These are phyloP conservation scores for Cadophora luteo-olivacea DNA, from an alignment of 2,329 filamentous ascomycete species.

Conservation along the genomic window DNA sequence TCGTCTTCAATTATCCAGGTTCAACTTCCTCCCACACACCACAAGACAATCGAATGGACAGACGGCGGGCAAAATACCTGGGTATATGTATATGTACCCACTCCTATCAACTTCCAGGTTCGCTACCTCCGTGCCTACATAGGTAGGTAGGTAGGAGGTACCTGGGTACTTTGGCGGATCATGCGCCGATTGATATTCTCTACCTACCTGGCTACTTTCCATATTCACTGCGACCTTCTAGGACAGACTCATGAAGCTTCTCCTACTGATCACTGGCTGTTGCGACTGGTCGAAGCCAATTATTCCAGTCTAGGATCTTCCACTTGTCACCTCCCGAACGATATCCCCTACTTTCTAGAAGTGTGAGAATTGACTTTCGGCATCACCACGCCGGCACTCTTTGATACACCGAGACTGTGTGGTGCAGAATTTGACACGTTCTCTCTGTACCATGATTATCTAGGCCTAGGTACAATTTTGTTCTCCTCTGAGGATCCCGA, in stretches of 20 bases:
- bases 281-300: not conserved
- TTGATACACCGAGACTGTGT: constrained; percentile 2
- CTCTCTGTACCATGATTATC: not conserved
- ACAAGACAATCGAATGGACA: not conserved
- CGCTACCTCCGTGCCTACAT: too few relatives aligned
- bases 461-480: not conserved
- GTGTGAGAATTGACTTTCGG: not conserved
- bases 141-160: too few relatives aligned
- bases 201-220: not conserved
- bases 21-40: not conserved
- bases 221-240: not conserved
- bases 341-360: not conserved
- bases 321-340: not conserved
- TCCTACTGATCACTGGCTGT: not conserved
- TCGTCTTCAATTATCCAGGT: not conserved
- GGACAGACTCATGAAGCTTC: not conserved
- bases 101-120: too few relatives aligned
- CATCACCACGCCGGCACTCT: not conserved
- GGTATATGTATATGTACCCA: not conserved
- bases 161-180: not conserved
- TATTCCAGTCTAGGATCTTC: not conserved
- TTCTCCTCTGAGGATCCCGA: not conserved
- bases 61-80: not conserved
- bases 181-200: not conserved
- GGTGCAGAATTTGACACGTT: not conserved